Conservation (phyloP, 495 filamentous ascomycete species). For the Cudoniella acicularis region DNA sequence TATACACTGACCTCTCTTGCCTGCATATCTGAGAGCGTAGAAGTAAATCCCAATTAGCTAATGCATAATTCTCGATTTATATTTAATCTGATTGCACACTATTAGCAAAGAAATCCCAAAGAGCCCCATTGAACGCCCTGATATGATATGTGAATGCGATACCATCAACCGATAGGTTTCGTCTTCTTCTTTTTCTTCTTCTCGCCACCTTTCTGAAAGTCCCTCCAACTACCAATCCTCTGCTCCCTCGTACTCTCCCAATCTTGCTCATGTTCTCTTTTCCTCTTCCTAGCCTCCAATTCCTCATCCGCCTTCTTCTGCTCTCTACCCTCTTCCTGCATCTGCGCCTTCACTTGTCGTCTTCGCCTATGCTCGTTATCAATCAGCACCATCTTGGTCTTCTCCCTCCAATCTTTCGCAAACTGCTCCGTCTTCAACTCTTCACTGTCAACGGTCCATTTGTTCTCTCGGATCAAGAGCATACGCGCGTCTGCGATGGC, state of each 20-base stretch:
- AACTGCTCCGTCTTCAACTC: constrained; percentile 84
- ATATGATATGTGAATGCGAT: not conserved
- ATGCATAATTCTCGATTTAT: not conserved
- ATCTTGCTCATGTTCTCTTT: constrained; percentile 84
- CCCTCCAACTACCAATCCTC: constrained; percentile 90
- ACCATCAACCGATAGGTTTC: constrained; percentile 66
- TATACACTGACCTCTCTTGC: too few species aligned
- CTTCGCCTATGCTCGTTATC: constrained; percentile 85
- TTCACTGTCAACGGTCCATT: constrained; percentile 82
- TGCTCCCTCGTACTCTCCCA: constrained; percentile 93
- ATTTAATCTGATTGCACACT: not conserved
- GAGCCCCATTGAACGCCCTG: not conserved
- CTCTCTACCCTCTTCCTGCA: constrained; percentile 95
- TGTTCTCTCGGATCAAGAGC: constrained; percentile 88
- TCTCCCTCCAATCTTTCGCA: constrained; percentile 78
- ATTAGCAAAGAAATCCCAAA: not conserved
- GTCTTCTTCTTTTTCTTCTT: constrained; percentile 92
- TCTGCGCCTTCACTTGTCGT: constrained; percentile 84
- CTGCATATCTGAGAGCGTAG: too few species aligned
- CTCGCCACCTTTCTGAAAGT: constrained; percentile 73
- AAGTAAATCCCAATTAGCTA: too few species aligned
- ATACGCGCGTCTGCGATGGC: constrained; percentile 94
- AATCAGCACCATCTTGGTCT: constrained; percentile 86
- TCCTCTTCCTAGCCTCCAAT: constrained; percentile 79
- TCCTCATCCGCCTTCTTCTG: constrained; percentile 86